Evolutionary conservation across 192 early-diverging fungal species (phyloP).

Genomic region (Coemansia sp.): DNA sequence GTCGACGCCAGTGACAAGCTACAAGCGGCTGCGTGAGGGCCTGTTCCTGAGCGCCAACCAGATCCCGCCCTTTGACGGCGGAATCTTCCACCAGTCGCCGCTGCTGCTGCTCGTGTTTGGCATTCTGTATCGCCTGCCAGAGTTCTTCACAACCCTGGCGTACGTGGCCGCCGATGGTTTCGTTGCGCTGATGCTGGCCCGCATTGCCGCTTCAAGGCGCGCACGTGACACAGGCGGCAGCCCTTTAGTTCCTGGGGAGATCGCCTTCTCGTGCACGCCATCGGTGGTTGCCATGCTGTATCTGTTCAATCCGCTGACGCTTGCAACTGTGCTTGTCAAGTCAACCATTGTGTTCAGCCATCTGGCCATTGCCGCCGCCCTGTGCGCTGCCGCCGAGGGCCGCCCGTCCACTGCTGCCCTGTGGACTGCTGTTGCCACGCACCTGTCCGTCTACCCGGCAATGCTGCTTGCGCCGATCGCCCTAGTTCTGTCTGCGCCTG

Average conservation of each 20-base stretch:
- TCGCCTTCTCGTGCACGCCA: constrained; percentile 38
- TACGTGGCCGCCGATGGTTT: constrained; percentile 67
- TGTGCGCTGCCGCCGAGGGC: constrained; percentile 67
- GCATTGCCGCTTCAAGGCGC: constrained; percentile 58
- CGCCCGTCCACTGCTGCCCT: constrained; percentile 57
- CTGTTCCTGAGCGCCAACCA: constrained; percentile 70
- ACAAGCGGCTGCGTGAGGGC: constrained; percentile 84
- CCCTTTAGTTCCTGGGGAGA: constrained; percentile 45
- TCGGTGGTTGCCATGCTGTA: constrained; percentile 51
- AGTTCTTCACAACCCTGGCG: constrained; percentile 50
- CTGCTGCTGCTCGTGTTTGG: constrained; percentile 74
- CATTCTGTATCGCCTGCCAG: constrained; percentile 58
- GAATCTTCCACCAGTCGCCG: constrained; percentile 87
- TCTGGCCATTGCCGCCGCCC: constrained; percentile 67
- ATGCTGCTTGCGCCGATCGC: constrained; percentile 66
- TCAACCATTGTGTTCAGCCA: constrained; percentile 78
- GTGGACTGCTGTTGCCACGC: constrained; percentile 76
- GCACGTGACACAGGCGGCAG: neutral
- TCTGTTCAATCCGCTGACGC: constrained; percentile 83
- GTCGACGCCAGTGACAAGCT: constrained; percentile 84
- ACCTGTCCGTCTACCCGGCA: constrained; percentile 83
- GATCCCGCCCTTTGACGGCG: constrained; percentile 85
- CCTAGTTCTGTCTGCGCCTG: constrained; percentile 13
- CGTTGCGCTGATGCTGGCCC: constrained; percentile 60
- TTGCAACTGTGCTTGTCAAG: constrained; percentile 70